These are phyloP conservation scores for Spergularia marina DNA, from an alignment of 148 eudicot genomes.

Conservation along the genomic window DNA sequence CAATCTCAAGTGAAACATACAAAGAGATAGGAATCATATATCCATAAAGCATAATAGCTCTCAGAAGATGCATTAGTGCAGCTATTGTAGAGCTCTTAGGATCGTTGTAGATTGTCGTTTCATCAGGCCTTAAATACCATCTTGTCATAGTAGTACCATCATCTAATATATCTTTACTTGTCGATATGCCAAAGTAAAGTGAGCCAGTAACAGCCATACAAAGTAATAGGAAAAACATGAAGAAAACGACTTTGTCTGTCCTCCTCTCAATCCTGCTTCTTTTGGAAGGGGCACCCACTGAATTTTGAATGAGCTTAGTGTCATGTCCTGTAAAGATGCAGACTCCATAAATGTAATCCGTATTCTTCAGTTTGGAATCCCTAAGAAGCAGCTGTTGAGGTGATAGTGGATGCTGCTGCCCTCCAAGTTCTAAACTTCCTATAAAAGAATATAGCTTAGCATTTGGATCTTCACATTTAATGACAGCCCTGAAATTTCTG, in stretches of 20 bases:
- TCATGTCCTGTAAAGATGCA: constrained; percentile 65
- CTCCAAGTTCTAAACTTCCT: constrained; percentile 49
- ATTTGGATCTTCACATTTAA: constrained; percentile 76
- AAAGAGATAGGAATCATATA: constrained; percentile 64
- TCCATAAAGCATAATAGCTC: constrained; percentile 57
- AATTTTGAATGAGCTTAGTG: constrained; percentile 64
- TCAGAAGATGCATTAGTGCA: constrained; percentile 49
- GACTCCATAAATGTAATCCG: constrained; percentile 61
- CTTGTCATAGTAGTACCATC: constrained; percentile 43
- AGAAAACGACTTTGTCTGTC: constrained; percentile 53
- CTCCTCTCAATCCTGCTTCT: constrained; percentile 64
- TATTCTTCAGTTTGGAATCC: constrained; percentile 63
- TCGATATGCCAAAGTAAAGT: constrained; percentile 43
- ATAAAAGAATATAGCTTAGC: constrained; percentile 57
- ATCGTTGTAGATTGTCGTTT: constrained; percentile 42
- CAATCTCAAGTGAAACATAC: constrained; percentile 65
- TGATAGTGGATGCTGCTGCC: constrained; percentile 38
- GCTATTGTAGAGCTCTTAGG: constrained; percentile 43
- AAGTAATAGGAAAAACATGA: constrained; percentile 42
- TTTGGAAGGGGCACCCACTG: constrained; percentile 65
- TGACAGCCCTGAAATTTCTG: constrained; percentile 40
- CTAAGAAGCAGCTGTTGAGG: constrained; percentile 62
- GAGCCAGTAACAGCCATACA: constrained; percentile 46
- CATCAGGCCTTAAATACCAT: constrained; percentile 63
- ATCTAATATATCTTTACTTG: constrained; percentile 38